Base-by-base conservation (phyloP, 331 rosid species). In the Spiraea crenata region DNA sequence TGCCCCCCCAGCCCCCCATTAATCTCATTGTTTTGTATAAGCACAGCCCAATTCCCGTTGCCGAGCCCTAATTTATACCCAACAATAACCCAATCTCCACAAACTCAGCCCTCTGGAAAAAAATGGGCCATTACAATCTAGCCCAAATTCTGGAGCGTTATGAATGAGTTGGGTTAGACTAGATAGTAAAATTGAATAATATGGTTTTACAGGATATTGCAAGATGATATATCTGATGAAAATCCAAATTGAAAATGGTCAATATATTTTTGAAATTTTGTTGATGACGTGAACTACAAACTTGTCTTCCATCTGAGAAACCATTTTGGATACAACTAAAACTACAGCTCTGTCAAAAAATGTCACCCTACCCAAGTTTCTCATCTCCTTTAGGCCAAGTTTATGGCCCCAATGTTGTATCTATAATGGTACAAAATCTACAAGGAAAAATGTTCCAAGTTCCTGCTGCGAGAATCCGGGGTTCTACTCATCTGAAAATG, bases 401-500 rank as follows among this genome's bases (percentile, higher is more conserved):
- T 4, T 48, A 41, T 56, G 13, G 65, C 42, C 31, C 69, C 76
- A 77, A 73, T 35, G 34, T 50, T 20, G 55, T 20, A 68, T 56
- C 62, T 67, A 38, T 10, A 72, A 68, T 1, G 78, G 78, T 20
- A 44, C 14, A 25, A 57, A 48, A 54, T 73, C 45, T 19, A 11
- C 17, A 4, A 60, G 77, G 54, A 74, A 65, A 72, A 70, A 47
- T 49, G 65, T 64, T 19, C 69, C 60, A 37, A 34, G 48, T n/a
- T 56, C 17, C 49, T 38, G 67, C 65, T 54, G 52, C 4, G 62
- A 47, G 63, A 74, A 55, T 16, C 51, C 56, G 17, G 77, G 84
- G 62, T 73, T 50, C 50, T 45, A 74, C 25, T 58, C 48, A 37
- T 25, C 31, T 25, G 75, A 63, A 44, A 82, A 57, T 5, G 80